Evolutionary conservation across 1,139 yeast genomes (phyloP).

Genomic region (Dujonia santamariae): DNA sequence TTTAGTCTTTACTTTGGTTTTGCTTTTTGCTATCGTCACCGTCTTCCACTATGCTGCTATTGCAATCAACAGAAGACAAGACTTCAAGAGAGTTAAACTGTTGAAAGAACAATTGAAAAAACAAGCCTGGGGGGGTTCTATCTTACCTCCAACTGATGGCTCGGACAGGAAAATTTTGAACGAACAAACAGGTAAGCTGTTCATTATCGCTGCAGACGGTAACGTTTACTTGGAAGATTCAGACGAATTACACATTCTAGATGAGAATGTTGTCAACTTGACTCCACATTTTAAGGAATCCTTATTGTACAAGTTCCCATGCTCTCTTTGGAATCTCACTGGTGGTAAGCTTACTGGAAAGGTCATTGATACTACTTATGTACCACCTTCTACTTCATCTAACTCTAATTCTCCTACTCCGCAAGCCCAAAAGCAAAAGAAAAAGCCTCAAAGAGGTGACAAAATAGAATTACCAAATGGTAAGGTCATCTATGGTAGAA

Average conservation of each 20-base stretch:
- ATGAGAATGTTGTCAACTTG: conserved; percentile 37
- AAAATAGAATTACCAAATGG: conserved; percentile 58
- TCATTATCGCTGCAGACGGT: conserved; percentile 70
- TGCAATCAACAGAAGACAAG: conserved; percentile 55
- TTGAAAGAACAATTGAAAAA: conserved; percentile 50
- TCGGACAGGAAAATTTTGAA: conserved; percentile 38
- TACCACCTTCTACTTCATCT: conserved; percentile 9
- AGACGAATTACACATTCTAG: conserved; percentile 32
- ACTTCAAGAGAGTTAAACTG: conserved; percentile 52
- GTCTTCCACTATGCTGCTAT: conserved; percentile 59
- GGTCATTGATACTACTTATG: conserved; percentile 24
- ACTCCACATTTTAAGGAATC: conserved; percentile 54
- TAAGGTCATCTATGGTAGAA: conserved; percentile 51
- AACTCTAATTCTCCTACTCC: conserved; percentile 9
- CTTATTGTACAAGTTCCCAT: conserved; percentile 47
- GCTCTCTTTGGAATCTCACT: conserved; percentile 41
- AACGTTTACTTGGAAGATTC: conserved; percentile 58
- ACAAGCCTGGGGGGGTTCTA: conserved; percentile 62
- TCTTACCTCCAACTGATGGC: conserved; percentile 46
- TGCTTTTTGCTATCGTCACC: conserved; percentile 49
- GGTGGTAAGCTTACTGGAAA: conserved; percentile 33
- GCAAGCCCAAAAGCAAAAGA: conserved; percentile 22
- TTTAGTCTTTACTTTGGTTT: conserved; percentile 46
- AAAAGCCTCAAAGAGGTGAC: conserved; percentile 38
- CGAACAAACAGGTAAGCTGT: conserved; percentile 48